Evolutionary conservation across 1,284 basidiomycete genomes (phyloP).

Genomic region (Ganoderma multipileum): DNA sequence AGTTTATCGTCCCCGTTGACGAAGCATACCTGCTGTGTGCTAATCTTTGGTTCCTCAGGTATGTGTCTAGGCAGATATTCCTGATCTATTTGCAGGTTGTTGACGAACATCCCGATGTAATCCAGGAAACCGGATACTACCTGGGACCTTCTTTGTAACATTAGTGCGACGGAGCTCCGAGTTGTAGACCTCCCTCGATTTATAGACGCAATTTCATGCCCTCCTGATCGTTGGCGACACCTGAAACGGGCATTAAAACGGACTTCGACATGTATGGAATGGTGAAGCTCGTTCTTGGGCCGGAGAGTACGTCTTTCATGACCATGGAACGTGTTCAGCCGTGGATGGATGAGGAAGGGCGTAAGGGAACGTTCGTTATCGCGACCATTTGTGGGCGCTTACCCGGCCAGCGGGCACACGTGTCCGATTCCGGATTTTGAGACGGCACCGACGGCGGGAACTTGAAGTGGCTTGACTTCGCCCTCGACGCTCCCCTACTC

Average conservation of each 20-base stretch:
- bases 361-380: conserved; percentile 30
- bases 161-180: not conserved
- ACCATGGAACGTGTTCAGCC: conserved; percentile 4
- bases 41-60: not conserved
- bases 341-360: not conserved
- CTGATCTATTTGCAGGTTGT: no score
- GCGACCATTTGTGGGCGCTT: conserved; percentile 7
- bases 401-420: conserved; percentile 21
- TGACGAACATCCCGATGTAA: not conserved
- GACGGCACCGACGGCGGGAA: conserved; percentile 16
- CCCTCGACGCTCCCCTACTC: not conserved
- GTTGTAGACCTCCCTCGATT: no score
- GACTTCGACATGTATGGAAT: not conserved
- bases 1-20: conserved; percentile 17
- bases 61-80: not conserved
- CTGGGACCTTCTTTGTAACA: not conserved
- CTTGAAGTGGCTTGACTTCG: conserved; percentile 13
- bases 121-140: not conserved
- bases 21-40: not conserved
- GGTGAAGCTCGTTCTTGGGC: not conserved
- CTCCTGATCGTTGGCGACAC: not conserved
- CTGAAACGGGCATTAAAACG: not conserved
- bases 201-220: no score
- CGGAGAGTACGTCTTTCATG: not conserved
- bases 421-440: conserved; percentile 18